Evolutionary conservation across 1,284 basidiomycete species (phyloP).

Genomic region (Heimioporus punctisporus): DNA sequence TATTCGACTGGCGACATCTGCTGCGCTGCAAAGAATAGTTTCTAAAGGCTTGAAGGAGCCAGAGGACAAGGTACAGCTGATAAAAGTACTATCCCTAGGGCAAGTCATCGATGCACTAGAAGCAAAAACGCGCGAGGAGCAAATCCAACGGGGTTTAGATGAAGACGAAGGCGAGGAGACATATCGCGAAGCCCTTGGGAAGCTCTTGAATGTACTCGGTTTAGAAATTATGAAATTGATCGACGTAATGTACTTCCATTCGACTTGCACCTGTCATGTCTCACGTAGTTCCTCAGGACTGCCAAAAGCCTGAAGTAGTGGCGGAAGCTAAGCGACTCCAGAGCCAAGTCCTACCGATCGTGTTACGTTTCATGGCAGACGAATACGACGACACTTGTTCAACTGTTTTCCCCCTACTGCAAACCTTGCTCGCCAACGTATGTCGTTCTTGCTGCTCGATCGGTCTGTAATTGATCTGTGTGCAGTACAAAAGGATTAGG

Average conservation of each 20-base stretch:
- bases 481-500: slow-evolving; percentile 78
- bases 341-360: slow-evolving; percentile 75
- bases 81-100: slow-evolving; percentile 88
- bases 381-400: slow-evolving; percentile 86
- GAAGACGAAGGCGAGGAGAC: slow-evolving; percentile 82
- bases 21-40: slow-evolving; percentile 82
- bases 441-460: slow-evolving; percentile 32
- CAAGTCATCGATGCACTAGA: slow-evolving; percentile 83
- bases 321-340: slow-evolving; percentile 72
- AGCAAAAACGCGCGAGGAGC: slow-evolving; percentile 71
- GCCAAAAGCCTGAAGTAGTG: slow-evolving; percentile 62
- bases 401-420: slow-evolving; percentile 83
- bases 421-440: slow-evolving; percentile 75
- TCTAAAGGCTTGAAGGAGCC: slow-evolving; percentile 95
- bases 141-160: slow-evolving; percentile 64
- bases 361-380: slow-evolving; percentile 91
- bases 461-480: slow-evolving; percentile 5
- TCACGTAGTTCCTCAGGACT: slow-evolving; percentile 47
- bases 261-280: slow-evolving; percentile 1
- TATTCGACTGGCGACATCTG: slow-evolving; percentile 85
- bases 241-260: slow-evolving; percentile 53
- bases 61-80: slow-evolving; percentile 87
- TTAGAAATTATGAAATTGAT: slow-evolving; percentile 85
- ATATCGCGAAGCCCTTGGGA: slow-evolving; percentile 90
- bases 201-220: slow-evolving; percentile 83